Conservation (phyloP, 441 rosid genomes). For the Jatropha podagrica region DNA sequence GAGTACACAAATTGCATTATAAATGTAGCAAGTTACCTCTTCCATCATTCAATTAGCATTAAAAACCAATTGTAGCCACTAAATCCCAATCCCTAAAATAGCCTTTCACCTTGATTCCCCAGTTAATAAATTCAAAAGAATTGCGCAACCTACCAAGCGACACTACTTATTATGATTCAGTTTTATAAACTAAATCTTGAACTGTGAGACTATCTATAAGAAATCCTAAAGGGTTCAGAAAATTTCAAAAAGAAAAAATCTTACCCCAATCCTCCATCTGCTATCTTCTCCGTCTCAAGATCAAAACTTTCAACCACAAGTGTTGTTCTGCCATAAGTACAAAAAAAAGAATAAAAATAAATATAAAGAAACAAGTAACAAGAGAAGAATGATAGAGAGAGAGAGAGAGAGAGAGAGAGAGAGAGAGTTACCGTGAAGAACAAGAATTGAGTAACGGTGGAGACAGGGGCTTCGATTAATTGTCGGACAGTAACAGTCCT, state of each 20-base stretch:
- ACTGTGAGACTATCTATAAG: neutral
- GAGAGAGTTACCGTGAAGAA: neutral
- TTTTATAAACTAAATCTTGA: neutral
- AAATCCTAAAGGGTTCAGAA: neutral
- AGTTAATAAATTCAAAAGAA: neutral
- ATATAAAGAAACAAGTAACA: neutral
- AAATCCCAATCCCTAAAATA: neutral
- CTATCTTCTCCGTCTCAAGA: neutral
- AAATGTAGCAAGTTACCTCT: neutral
- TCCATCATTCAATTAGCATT: neutral
- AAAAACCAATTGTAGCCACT: neutral
- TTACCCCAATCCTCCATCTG: slow-evolving; percentile 11
- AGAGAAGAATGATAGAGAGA: neutral
- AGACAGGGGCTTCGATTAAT: neutral
- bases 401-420: neutral
- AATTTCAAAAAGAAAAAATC: neutral
- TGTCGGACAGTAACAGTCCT: neutral
- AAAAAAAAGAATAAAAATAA: neutral
- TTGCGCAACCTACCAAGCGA: too few species aligned
- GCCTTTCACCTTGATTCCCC: neutral
- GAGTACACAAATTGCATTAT: neutral
- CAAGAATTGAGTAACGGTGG: neutral
- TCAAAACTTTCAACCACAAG: neutral
- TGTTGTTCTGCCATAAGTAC: neutral
- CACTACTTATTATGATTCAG: too few species aligned